Evolutionary conservation across 345 rosid species (phyloP), one percentile per base, ranked within the genome.

Genomic region (Populus davidiana): DNA sequence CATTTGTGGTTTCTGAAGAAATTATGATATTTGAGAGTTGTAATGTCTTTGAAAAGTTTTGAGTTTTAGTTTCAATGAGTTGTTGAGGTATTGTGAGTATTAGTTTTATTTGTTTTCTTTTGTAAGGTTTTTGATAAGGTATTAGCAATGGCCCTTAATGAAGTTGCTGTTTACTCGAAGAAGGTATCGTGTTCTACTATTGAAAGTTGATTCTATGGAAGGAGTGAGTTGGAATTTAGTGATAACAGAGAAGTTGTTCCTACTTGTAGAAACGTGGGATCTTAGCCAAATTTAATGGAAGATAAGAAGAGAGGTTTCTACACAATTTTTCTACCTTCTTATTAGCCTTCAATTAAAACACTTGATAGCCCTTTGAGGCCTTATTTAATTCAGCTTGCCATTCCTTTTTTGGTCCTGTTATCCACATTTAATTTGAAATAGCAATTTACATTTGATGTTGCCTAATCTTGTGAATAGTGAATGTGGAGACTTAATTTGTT

Each of bases 401-500:
- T 62, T 14, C 6, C 11, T 41, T 35, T 6, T 35, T 62, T 36
- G 8, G 35, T 47, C n/a, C 17, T 20, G 16, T 47, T 54, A 14
- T 18, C 72, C 18, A 23, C 67, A 18, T 56, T 62, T n/a, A 47
- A 11, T 33, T 50, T 27, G 59, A 59, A 73, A 70, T 3, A 61
- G 14, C 33, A 7, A 61, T 14, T 67, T 12, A 69, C 38, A 31
- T 21, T 63, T 78, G 56, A 10, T 65, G 18, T 13, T 47, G 72
- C 2, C 18, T 23, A 36, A 8, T 71, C 6, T 11, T 70, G 29
- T 50, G 59, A 23, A 18, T 70, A 25, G 0, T 21, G 35, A 50
- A 69, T 35, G 56, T 20, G 54, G 39, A 67, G n/a, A 3, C 5
- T 69, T 72, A 10, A 8, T 79, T 72, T 70, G 38, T 76, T 82